These are phyloP conservation scores for Beverwykella pulmonaria DNA, from an alignment of 495 filamentous ascomycete genomes.

Conservation along the genomic window DNA sequence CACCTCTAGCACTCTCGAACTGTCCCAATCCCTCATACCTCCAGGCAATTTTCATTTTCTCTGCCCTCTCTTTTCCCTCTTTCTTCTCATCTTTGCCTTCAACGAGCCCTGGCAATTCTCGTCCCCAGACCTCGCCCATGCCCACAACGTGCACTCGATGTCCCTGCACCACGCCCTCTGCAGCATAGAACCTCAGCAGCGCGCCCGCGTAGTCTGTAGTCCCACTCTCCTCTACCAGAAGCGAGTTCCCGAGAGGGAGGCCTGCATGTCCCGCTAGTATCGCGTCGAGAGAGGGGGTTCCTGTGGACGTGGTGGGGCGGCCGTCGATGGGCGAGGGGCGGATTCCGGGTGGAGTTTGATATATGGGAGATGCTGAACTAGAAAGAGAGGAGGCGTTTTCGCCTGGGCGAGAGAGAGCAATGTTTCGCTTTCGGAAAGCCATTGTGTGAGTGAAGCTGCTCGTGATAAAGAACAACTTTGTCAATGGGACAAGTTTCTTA, in stretches of 20 bases:
- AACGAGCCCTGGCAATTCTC: slow-evolving; percentile 75
- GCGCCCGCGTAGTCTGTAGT: slow-evolving; percentile 92
- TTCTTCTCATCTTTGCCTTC: slow-evolving; percentile 51
- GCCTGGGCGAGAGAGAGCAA: slow-evolving; percentile 58
- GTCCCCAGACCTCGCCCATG: slow-evolving; percentile 73
- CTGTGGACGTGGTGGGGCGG: slow-evolving; percentile 86
- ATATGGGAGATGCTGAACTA: neutral
- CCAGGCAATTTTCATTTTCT: slow-evolving; percentile 99
- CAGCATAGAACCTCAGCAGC: slow-evolving; percentile 85
- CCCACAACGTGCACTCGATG: slow-evolving; percentile 87
- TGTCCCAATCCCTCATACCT: slow-evolving; percentile 85
- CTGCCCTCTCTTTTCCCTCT: slow-evolving; percentile 42
- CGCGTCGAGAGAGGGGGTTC: slow-evolving; percentile 78
- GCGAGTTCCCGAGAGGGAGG: slow-evolving; percentile 74
- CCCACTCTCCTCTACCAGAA: slow-evolving; percentile 88
- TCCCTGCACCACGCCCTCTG: slow-evolving; percentile 89
- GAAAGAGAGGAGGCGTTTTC: neutral
- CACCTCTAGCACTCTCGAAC: slow-evolving; percentile 61
- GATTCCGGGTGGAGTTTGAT: slow-evolving; percentile 56
- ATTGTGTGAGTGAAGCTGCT: slow-evolving; percentile 50
- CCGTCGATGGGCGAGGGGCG: slow-evolving; percentile 90
- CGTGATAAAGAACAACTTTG: neutral
- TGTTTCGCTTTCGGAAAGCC: slow-evolving; percentile 90
- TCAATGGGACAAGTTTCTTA: neutral
- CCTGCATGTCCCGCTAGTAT: slow-evolving; percentile 89